Base-by-base conservation (phyloP, 2,329 filamentous ascomycete genomes). In the Bipolaris bicolor region DNA sequence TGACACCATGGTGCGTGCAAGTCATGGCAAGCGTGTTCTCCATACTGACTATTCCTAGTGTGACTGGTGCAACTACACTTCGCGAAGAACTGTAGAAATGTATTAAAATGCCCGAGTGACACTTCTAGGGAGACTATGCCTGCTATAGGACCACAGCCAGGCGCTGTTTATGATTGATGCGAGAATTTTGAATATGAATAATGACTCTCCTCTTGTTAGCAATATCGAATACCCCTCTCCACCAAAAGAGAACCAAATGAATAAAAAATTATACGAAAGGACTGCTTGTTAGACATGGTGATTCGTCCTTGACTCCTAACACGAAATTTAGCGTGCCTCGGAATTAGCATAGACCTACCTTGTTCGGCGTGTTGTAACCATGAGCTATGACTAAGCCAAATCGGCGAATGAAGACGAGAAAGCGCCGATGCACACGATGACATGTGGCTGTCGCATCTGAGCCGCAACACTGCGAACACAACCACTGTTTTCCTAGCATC, bases 1-100 rank as follows among this genome's bases (percentile, higher is more conserved):
- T 11, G 77, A 82, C n/a, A 87, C 82, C 31, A 76, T 77, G 76
- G 79, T 80, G 70, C 51, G 74, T 62, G 29, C n/a, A 22, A 16
- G 22, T 16, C 33, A 15, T 3, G n/a, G 3, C 4, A 3, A 11
- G 1, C 15, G 7, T 6, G 10, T 16, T 7, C 11, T 6, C n/a
- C 20, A 24, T 40, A 15, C 58, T 67, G 22, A 68, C 20, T 15
- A 34, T 15, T n/a, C 3, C 13, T n/a, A 77, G 74, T 77, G 75
- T 55, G 74, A 77, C 53, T 77, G 75, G 74, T 77, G 75, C 60
- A 76, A 75, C 57, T 75, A 69, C 44, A 76, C 72, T 7, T 71
- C 70, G 9, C 64, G 74, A 40, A 63, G 74, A 15, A 75, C 72
- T 4, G 60, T 72, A 6, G 72, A 75, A 43, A 72, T 75, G 72